Base-by-base conservation (phyloP, 176 grass and related monocot genomes). In the Elaeis guineensis region DNA sequence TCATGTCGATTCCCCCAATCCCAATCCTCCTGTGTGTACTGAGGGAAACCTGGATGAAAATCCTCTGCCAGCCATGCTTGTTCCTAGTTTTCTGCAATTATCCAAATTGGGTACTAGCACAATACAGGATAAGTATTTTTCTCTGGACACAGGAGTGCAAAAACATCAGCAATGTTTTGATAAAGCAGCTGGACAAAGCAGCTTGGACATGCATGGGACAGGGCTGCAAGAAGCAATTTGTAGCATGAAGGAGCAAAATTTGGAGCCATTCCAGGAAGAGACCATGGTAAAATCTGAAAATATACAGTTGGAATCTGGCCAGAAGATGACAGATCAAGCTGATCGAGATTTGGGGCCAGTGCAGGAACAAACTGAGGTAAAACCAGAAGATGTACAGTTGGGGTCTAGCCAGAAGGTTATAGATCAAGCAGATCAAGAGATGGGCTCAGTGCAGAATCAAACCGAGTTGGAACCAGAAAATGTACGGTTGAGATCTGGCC, bases 61-160 rank as follows among this genome's bases (percentile, higher is more conserved):
- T 80, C 92, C 93, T 73, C 68, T 92, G 26, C 73, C 89, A 50
- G 79, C 84, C 48, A 92, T 98, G 93, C 76, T 98, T 82, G 79
- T 72, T 66, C 93, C 87, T 53, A 75, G 73, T 57, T 72, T 83
- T 69, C 79, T 92, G 77, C 87, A 83, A 79, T 75, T 89, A 54
- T 80, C 82, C 19, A 89, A 83, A 75, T 89, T 77, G 61, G 76
- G 75, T 54, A 84, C 63, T 54, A 65, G 52, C 58, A 77, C 77
- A 75, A 79, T 74, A 21, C 76, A 90, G 63, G 65, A 85, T 0
- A 58, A 64, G 58, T 82, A 85, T 69, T 80, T 84, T 70, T 77
- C 74, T 55, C 21, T 67, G 35, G 62, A 70, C 52, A 72, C 55
- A 2, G 64, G 19, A 74, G 24, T 19, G 19, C 54, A 50, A 44